Base-by-base conservation (phyloP, 441 rosid genomes). In the Adansonia grandidieri region DNA sequence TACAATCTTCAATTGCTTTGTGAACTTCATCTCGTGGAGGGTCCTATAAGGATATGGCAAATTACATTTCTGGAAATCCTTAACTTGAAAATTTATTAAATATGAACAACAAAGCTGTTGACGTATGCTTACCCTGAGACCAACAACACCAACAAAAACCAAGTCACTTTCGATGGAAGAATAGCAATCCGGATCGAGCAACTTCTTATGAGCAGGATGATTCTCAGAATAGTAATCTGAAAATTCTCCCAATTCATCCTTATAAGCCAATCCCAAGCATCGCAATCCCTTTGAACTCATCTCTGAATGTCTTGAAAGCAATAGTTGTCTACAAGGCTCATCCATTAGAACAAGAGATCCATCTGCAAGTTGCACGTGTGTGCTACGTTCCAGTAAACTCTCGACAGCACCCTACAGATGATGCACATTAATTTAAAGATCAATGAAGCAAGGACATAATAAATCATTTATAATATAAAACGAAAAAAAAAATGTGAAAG, bases 271-370 rank as follows among this genome's bases (percentile, higher is more conserved):
- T 60, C 97, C 97, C 85, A 94, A 83, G 88, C 98, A 94, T 80
- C 98, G 88, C 81, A 93, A 66, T 66, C 97, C 98, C 78, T 91
- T 93, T 37, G 97, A 90, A 84, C 95, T 89, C 97, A 94, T 94
- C 76, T 89, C 92, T 76, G 84, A 73, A 75, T 87, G 92, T 84
- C 74, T 89, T 81, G 81, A 84, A 65, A 88, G 90, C 84, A 94
- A 80, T 6, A 88, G 83, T 78, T 89, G 92, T 86, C 87, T 80
- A 78, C 92, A 89, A 71, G 91, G 77, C 84, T 93, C 96, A 82
- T 93, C 96, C 67, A 93, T 80, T 76, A 89, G 84, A 45, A 87
- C 89, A 71, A 88, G 80, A 51, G 97, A 87, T 84, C 97, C 97
- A 87, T 95, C 94, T 67, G 97, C 94, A 54, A 95, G 95, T 75